Evolutionary conservation across 1,284 basidiomycete genomes (phyloP), one percentile per base, ranked within the genome.

Genomic region (Ganoderma sinense): DNA sequence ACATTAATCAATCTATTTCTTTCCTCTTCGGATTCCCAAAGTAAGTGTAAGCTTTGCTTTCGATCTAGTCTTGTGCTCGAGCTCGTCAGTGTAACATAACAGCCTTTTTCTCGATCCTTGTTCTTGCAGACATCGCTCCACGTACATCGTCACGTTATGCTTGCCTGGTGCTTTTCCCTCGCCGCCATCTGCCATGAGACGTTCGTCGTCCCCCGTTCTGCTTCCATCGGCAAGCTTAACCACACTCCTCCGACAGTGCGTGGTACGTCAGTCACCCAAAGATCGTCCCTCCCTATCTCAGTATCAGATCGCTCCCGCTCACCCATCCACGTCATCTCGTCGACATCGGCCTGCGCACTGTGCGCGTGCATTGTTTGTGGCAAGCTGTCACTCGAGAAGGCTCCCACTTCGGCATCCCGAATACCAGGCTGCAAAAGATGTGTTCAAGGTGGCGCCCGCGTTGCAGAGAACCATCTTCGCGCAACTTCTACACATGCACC

Each of bases 191-290:
- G 41, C 45, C 61, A 65, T 65, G 41, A 29, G 48, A 55, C 29
- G 13, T 16, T 31, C 18, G 4, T 58, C 56, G 56, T n/a, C 33
- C 11, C 40, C 40, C 60, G 60, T 61, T 60, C 65, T 58, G 20
- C 43, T 48, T 48, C 60, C 61, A 33, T 51, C 67, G 62, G 67
- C 62, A 51, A 68, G 55, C 62, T 68, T 68, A 68, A 68, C 67
- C 67, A 68, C 67, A 68, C 33, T 13, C 2, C 13, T 58, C 41
- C 48, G 61, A 67, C 58, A 61, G 53, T 61, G 60, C 59, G 58
- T 62, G 48, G 16, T 40, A 59, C 56, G 33, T 59, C 31, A 39
- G n/a, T 39, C 48, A 29, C 23, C 48, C 48, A 53, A 8, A 13
- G 56, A 39, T 59, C 60, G n/a, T 29, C 60, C 40, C 45, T 43